Evolutionary conservation across 2,329 filamentous ascomycete species (phyloP), one percentile per base, ranked within the genome.

Genomic region (Emergomyces orientalis): DNA sequence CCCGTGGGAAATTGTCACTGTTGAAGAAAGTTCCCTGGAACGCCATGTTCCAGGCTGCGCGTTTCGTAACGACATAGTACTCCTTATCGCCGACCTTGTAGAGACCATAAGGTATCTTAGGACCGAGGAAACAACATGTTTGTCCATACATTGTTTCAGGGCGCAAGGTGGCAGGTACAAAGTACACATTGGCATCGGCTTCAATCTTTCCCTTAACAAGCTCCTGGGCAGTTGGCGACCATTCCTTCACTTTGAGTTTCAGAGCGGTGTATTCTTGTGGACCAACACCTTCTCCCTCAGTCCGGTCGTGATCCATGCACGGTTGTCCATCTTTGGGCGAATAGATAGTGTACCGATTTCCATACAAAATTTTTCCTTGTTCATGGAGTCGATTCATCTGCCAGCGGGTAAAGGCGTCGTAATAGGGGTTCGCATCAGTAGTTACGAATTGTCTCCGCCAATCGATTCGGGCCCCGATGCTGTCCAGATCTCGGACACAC

Each of bases 111-210:
- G 82, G 85, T 71, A 97, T 88, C 72, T 88, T 89, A 14, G 94
- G 93, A 3, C 91, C 90, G 57, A 99, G 90, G 70, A 97, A 99
- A 75, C 92, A 96, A 78, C 90, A 95, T 3, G 87, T 95, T 77
- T 97, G 94, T 49, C 95, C 95, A 74, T 97, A 99, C 93, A 99
- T 97, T 43, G 94, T 99, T 81, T 99, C 94, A 2, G 94, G 91
- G 65, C 94, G 84, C 65, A 99, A 83, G 62, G 94, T 97, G 19
- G 94, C 94, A 14, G 94, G 89, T 14, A 97, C 86, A 71, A 97
- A 88, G 79, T 88, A 97, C 63, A 97, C 88, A 65, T 88, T 88
- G 55, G 90, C 88, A 67, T 84, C 86, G 43, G 86, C 82, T 6
- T 93, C 89, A 3, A 97, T 79, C 79, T 93, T 94, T 67, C 85